Evolutionary conservation across 2,329 filamentous ascomycete genomes (phyloP).

Genomic region (Colletotrichum spaethianum): DNA sequence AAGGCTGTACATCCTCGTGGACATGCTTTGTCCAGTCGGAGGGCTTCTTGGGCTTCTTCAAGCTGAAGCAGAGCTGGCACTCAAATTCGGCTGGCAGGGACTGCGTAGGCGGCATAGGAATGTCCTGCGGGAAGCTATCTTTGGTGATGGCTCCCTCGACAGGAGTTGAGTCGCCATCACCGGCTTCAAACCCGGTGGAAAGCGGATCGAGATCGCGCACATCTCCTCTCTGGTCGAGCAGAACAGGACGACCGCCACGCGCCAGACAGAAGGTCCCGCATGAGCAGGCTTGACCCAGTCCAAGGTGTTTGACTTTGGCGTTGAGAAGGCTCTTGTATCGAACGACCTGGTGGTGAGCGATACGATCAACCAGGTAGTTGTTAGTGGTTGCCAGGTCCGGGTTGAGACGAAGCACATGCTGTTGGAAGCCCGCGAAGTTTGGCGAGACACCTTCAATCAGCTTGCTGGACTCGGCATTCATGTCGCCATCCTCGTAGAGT

Average conservation of each 20-base stretch:
- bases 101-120: conserved; percentile 84
- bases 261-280: conserved; percentile 75
- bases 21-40: conserved; percentile 98
- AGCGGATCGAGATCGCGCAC: conserved; percentile 71
- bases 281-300: conserved; percentile 72
- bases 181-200: conserved; percentile 60
- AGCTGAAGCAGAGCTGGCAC: conserved; percentile 87
- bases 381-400: conserved; percentile 73
- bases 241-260: conserved; percentile 75
- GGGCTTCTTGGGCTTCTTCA: conserved; percentile 89
- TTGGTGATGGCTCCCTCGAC: conserved; percentile 78
- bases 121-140: conserved; percentile 84
- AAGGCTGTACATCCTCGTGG: conserved; percentile 92
- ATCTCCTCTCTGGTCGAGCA: conserved; percentile 73
- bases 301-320: conserved; percentile 78
- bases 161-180: conserved; percentile 76
- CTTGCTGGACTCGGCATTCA: conserved; percentile 73
- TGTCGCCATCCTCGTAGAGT: conserved; percentile 68
- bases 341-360: conserved; percentile 84
- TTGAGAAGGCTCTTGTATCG: conserved; percentile 85
- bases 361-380: conserved; percentile 80
- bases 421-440: conserved; percentile 81
- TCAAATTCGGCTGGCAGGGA: conserved; percentile 89
- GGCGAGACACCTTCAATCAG: conserved; percentile 79
- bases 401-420: conserved; percentile 81